These are phyloP conservation scores for Parathielavia appendiculata DNA, from an alignment of 495 filamentous ascomycete species.

Conservation along the genomic window DNA sequence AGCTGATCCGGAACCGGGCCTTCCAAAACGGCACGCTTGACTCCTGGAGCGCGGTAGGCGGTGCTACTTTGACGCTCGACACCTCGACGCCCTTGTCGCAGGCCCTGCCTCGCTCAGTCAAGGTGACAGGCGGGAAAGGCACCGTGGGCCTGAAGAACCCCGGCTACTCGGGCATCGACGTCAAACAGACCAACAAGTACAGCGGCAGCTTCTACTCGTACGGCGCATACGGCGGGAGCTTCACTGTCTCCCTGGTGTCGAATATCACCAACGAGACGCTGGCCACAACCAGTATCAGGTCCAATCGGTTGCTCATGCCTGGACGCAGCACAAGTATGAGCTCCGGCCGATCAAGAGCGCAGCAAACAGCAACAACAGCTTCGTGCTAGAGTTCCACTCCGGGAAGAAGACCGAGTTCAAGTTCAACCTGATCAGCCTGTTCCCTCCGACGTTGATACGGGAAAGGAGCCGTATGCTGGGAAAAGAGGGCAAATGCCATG, in stretches of 20 bases:
- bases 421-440: slow-evolving; percentile 55
- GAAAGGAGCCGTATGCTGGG: no score
- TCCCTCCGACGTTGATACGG: slow-evolving; percentile 68
- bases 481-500: no score
- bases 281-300: slow-evolving; percentile 21
- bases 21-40: slow-evolving; percentile 51
- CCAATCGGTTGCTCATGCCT: slow-evolving; percentile 33
- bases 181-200: slow-evolving; percentile 46
- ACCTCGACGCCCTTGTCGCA: slow-evolving; percentile 45
- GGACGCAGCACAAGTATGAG: slow-evolving; percentile 48
- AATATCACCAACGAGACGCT: slow-evolving; percentile 44
- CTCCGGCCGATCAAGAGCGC: slow-evolving; percentile 41
- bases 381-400: slow-evolving; percentile 55
- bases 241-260: slow-evolving; percentile 46
- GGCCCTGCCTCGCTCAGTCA: slow-evolving; percentile 54
- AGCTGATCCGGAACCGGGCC: slow-evolving; percentile 68
- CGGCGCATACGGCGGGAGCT: slow-evolving; percentile 36
- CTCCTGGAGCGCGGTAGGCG: slow-evolving; percentile 52
- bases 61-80: slow-evolving; percentile 47
- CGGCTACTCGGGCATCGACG: slow-evolving; percentile 59
- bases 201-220: slow-evolving; percentile 55
- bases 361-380: slow-evolving; percentile 60
- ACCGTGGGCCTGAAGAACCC: slow-evolving; percentile 54
- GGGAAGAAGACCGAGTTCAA: slow-evolving; percentile 11
- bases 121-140: slow-evolving; percentile 34